Percentiles rank a stretch among this genome's conserved stretches.
phyloP scores from a whole-genome alignment of 1,284 basidiomycete genomes.

The Erythrobasidium hasegawianum region DNA sequence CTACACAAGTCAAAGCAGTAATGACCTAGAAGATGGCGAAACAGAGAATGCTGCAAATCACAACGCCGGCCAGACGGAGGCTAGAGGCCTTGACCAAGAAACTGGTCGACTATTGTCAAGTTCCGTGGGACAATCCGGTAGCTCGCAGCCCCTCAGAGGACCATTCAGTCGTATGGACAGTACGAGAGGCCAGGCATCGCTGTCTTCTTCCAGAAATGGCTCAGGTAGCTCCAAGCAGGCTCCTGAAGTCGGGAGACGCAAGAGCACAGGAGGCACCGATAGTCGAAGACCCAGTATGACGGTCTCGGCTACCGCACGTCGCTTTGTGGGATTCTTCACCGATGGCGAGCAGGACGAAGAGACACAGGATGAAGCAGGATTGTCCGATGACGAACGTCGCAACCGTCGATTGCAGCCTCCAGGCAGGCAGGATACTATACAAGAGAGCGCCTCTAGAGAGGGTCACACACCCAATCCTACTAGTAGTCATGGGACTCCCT shows the following conservation, averaged over 20 bases:
- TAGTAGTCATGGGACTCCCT: background rate
- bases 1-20: slow-evolving; percentile 27
- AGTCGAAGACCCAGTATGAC: slow-evolving; percentile 16
- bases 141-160: slow-evolving; percentile 7
- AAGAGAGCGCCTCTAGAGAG: no score
- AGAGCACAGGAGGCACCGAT: slow-evolving; percentile 21
- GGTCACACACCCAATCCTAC: no score
- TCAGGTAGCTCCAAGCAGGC: background rate
- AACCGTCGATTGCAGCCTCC: background rate
- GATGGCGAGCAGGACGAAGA: background rate
- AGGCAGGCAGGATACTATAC: no score
- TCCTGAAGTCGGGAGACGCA: background rate
- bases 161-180: slow-evolving; percentile 33
- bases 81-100: background rate
- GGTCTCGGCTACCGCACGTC: slow-evolving; percentile 1
- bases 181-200: slow-evolving; percentile 15
- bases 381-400: background rate
- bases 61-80: background rate
- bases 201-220: background rate
- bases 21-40: slow-evolving; percentile 9
- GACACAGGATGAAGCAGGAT: background rate
- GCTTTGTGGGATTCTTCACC: slow-evolving; percentile 1
- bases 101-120: background rate
- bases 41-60: background rate
- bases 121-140: background rate